These are phyloP conservation scores for Emergomyces pasteurianus DNA, from an alignment of 2,329 filamentous ascomycete genomes.

Conservation along the genomic window DNA sequence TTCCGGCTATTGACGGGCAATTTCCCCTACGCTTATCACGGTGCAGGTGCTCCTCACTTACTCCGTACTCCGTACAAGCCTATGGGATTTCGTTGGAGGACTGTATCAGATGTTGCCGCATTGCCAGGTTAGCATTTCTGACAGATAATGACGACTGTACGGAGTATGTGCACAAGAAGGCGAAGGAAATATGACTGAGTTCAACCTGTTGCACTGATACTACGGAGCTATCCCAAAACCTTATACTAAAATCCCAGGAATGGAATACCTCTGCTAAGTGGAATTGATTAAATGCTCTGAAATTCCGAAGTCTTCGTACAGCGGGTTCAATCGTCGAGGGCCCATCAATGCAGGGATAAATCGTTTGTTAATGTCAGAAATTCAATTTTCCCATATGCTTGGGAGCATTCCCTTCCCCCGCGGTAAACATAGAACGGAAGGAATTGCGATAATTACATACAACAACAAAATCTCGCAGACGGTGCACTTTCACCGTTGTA, in stretches of 20 bases:
- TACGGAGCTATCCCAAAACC: too few relatives aligned
- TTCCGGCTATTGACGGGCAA: not conserved
- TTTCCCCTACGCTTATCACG: not conserved
- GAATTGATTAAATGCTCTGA: too few relatives aligned
- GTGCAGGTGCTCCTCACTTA: too few relatives aligned
- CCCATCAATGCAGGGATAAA: not conserved
- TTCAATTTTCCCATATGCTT: not conserved
- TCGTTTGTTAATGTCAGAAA: not conserved
- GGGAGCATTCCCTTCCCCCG: not conserved
- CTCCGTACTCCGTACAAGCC: too few relatives aligned
- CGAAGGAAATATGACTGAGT: not conserved
- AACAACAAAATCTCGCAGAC: not conserved
- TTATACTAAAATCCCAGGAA: too few relatives aligned
- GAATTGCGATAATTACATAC: not conserved
- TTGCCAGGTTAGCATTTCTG: not conserved
- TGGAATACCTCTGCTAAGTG: too few relatives aligned
- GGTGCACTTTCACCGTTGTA: not conserved
- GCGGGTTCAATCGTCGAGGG: not conserved
- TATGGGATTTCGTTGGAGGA: not conserved
- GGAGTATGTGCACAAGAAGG: not conserved
- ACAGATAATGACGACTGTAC: not conserved
- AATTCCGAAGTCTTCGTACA: too few relatives aligned
- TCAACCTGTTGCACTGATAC: too few relatives aligned
- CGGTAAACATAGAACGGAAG: not conserved
- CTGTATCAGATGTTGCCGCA: not conserved